phyloP scores from a whole-genome alignment of 2,329 filamentous ascomycete species.

The Colletotrichum tropicicola region DNA sequence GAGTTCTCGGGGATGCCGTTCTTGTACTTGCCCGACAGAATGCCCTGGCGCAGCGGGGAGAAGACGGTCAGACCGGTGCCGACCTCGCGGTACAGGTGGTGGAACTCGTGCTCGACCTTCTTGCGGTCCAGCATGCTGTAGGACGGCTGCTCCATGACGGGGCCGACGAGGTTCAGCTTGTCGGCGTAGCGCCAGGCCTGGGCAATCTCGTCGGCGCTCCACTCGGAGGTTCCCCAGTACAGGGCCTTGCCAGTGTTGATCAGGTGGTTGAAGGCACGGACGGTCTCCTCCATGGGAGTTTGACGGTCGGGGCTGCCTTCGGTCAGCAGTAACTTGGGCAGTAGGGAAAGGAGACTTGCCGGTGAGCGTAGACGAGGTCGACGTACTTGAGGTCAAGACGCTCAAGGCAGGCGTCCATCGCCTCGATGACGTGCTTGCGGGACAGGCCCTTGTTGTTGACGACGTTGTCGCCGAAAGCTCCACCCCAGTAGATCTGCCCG shows the following conservation, averaged over 20 bases:
- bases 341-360: slow-evolving; percentile 36
- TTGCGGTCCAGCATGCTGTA: slow-evolving; percentile 72
- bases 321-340: not conserved
- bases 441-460: slow-evolving; percentile 75
- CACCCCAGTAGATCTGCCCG: slow-evolving; percentile 70
- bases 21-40: slow-evolving; percentile 75
- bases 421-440: slow-evolving; percentile 76
- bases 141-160: slow-evolving; percentile 72
- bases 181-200: slow-evolving; percentile 70
- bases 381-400: slow-evolving; percentile 69
- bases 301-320: slow-evolving; percentile 61
- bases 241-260: slow-evolving; percentile 74
- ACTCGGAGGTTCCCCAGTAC: slow-evolving; percentile 77
- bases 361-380: slow-evolving; percentile 75
- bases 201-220: slow-evolving; percentile 72
- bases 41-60: slow-evolving; percentile 65
- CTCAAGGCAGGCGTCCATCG: slow-evolving; percentile 66
- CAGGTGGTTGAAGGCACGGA: slow-evolving; percentile 76
- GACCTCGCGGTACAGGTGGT: slow-evolving; percentile 66
- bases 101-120: slow-evolving; percentile 71
- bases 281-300: slow-evolving; percentile 76
- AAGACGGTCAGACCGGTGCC: slow-evolving; percentile 71
- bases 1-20: slow-evolving; percentile 68
- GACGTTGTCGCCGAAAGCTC: slow-evolving; percentile 65
- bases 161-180: slow-evolving; percentile 67